Evolutionary conservation across 352 stramenopile species (phyloP), one percentile per base, ranked within the genome.

Genomic region (Globisporangium rhizosaccharum): DNA sequence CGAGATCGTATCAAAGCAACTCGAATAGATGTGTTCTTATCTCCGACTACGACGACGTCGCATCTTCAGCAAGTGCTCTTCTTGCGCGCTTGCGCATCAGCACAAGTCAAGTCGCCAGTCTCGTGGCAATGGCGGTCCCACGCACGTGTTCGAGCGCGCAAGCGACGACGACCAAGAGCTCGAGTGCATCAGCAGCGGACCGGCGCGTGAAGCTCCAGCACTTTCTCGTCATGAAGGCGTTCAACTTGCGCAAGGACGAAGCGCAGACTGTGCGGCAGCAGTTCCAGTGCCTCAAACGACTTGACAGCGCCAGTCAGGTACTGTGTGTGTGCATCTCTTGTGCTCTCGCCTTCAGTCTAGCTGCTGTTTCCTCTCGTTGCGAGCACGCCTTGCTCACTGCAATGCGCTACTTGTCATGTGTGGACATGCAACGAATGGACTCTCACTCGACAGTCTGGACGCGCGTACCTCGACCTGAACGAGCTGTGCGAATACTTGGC

Each of bases 221-320:
- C 39, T 92, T 94, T 42, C 63, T 92, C 39, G 72, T 90, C 45
- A 73, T 92, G 59, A 88, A 87, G 45, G 85, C 85, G 18, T 94
- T 88, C 66, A 94, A 93, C 66, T 54, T 91, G 46, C 81, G 85
- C 28, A 73, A 76, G 39, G 37, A 51, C 20, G 58, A 64, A 20
- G 76, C 72, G 55, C 70, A 85, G 58, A 90, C 75, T 3, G 59
- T 94, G 39, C 63, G 66, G 2, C 67, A 93, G 61, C 85, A 92
- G 56, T 91, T 94, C 64, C 65, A 76, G 44, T 70, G 61, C 36
- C 63, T 92, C 15, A 68, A 68, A 47, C 73, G 73, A 45, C 58
- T 11, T 10, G 44, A 45, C 3, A 59, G 69, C n/a, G 37, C 53
- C 51, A 66, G 50, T 18, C 48, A 57, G 56, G 56, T 70, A 11